Conservation (phyloP, 1,139 yeast genomes). For the Geotrichum klebahnii region DNA sequence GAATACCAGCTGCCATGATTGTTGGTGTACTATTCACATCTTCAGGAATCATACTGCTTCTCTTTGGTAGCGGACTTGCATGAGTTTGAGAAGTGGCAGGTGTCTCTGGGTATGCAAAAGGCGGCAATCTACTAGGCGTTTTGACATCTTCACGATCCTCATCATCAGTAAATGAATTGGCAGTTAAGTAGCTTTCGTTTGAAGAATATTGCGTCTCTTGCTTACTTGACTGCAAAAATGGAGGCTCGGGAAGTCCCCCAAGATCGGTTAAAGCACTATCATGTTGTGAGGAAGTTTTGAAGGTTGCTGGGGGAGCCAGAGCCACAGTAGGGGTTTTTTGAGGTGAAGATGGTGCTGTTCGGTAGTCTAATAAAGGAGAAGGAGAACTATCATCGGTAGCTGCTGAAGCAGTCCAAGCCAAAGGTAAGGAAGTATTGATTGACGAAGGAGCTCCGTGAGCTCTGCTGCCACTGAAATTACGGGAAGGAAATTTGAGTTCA, state of each 20-base stretch:
- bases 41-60: neutral
- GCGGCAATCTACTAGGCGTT: neutral
- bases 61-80: neutral
- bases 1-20: neutral
- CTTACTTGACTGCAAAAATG: neutral
- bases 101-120: neutral
- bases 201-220: slow-evolving; percentile 18
- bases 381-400: neutral
- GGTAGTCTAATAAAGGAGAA: neutral
- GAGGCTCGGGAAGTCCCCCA: slow-evolving; percentile 12
- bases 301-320: neutral
- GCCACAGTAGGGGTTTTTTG: neutral
- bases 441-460: too few relatives aligned
- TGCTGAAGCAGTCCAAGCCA: neutral
- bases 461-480: neutral
- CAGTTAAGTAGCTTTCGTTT: slow-evolving; percentile 18
- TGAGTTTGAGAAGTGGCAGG: neutral
- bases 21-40: neutral
- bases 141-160: slow-evolving; percentile 12
- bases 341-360: slow-evolving; percentile 15
- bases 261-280: neutral
- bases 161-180: slow-evolving; percentile 4
- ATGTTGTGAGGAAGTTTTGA: neutral
- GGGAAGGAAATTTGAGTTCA: neutral
- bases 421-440: too few relatives aligned